These are phyloP conservation scores for Yamadazyma diddensiae DNA, from an alignment of 1,139 yeast species.

Conservation along the genomic window DNA sequence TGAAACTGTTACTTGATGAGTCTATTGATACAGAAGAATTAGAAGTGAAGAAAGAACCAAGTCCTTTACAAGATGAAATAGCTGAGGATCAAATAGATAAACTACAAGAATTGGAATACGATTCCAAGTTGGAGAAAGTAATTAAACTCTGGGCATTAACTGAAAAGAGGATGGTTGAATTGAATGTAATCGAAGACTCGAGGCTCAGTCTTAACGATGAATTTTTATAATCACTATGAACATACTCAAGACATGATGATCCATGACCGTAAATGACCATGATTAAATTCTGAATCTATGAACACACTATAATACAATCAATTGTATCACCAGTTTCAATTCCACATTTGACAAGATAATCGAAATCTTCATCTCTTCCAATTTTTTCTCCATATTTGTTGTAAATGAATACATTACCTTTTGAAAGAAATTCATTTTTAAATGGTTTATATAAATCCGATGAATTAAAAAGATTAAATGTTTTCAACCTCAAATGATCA, in stretches of 20 bases:
- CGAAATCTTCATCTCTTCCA: constrained; percentile 29
- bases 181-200: constrained; percentile 34
- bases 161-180: constrained; percentile 46
- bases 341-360: constrained; percentile 56
- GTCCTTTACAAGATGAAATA: constrained; percentile 16
- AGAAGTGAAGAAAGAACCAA: constrained; percentile 4
- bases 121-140: constrained; percentile 53
- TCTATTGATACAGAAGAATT: constrained; percentile 3
- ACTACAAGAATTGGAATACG: constrained; percentile 26
- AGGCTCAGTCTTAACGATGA: constrained; percentile 15
- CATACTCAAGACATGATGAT: no score
- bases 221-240: constrained; percentile 5
- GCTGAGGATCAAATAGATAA: constrained; percentile 25
- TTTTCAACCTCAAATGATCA: constrained; percentile 53
- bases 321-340: constrained; percentile 68
- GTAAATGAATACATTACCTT: constrained; percentile 26
- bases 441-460: constrained; percentile 41
- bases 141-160: constrained; percentile 62
- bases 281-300: background rate
- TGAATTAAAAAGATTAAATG: constrained; percentile 50
- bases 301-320: constrained; percentile 38
- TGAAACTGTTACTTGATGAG: constrained; percentile 8
- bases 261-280: background rate
- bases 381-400: constrained; percentile 29
- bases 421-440: constrained; percentile 16